phyloP scores from a whole-genome alignment of 176 grass and related monocot genomes.

The Thinopyrum elongatum region DNA sequence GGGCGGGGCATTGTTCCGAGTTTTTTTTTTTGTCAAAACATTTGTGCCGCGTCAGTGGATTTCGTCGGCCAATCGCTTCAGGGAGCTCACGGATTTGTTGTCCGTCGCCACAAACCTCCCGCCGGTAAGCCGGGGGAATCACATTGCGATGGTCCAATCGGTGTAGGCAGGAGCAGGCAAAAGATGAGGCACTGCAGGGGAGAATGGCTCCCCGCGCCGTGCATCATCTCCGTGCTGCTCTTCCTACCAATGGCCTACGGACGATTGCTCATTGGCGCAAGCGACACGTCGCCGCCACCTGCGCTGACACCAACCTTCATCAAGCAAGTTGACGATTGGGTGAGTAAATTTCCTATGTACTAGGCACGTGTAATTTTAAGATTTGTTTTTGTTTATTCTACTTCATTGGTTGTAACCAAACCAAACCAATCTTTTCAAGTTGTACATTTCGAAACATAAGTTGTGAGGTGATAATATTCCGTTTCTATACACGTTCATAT shows the following conservation, averaged over 20 bases:
- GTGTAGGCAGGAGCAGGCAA: constrained; percentile 23
- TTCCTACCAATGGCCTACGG: neutral
- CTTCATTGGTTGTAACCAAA: too few relatives aligned
- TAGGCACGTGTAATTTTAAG: too few relatives aligned
- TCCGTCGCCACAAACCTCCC: neutral
- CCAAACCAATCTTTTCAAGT: too few relatives aligned
- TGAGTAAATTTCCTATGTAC: constrained; percentile 16
- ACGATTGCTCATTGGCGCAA: constrained; percentile 21
- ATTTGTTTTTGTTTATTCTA: too few relatives aligned
- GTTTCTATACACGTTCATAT: too few relatives aligned
- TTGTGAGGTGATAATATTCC: too few relatives aligned
- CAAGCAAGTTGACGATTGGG: constrained; percentile 39
- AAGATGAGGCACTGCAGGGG: constrained; percentile 31
- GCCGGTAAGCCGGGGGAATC: neutral
- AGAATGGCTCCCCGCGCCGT: constrained; percentile 24
- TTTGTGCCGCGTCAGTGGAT: neutral
- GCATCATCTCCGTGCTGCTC: constrained; percentile 35
- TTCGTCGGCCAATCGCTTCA: neutral
- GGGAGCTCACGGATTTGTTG: neutral
- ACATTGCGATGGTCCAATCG: constrained; percentile 19
- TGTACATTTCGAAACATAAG: too few relatives aligned
- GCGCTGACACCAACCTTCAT: constrained; percentile 25
- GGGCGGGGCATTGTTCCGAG: neutral
- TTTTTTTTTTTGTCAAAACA: neutral
- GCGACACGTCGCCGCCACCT: neutral